Evolutionary conservation across 1,139 yeast species (phyloP), one percentile per base, ranked within the genome.

Genomic region (Hansenula anomala): DNA sequence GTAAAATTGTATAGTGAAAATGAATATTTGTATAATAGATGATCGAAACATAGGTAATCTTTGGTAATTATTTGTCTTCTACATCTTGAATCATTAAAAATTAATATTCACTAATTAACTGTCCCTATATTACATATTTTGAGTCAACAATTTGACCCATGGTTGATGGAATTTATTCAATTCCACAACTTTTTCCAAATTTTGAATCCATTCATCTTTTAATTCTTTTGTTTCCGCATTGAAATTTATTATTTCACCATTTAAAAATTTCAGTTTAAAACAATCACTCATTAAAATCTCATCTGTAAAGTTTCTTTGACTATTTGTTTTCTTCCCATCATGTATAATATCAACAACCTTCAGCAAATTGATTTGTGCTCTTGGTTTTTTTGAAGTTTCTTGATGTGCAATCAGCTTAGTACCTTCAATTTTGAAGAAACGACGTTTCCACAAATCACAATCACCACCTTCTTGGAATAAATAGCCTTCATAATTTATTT

Each of bases 391-490:
- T 1, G 79, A 67, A 26, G 64, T 67, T 46, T 80, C 89, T 52
- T 80, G 78, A 52, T 77, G 82, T 0, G 89, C 90, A 39, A 77
- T 64, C 46, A 84, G 61, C 27, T 78, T 73, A 6, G 77, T 73
- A 0, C 87, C 89, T 33, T 66, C 58, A 28, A 84, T 62, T 52
- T 71, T 77, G 64, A 78, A 82, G 59, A 59, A 81, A 42, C 92
- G 64, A 51, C 79, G 71, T 51, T 78, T 78, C 75, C 81, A 73
- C 19, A 69, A 58, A 11, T 71, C 73, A 49, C 86, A 73, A 59
- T 84, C 94, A 10, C 92, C 94, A 28, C 92, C 92, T 54, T 82
- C 89, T 61, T 84, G 94, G 52, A 76, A 74, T 63, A 83, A 60
- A 54, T 69, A 80, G 0, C 92, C 92, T 55, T 80, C 84, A 48